These are phyloP conservation scores for Peronosclerospora sorghi DNA, from an alignment of 352 stramenopile genomes.

Conservation along the genomic window DNA sequence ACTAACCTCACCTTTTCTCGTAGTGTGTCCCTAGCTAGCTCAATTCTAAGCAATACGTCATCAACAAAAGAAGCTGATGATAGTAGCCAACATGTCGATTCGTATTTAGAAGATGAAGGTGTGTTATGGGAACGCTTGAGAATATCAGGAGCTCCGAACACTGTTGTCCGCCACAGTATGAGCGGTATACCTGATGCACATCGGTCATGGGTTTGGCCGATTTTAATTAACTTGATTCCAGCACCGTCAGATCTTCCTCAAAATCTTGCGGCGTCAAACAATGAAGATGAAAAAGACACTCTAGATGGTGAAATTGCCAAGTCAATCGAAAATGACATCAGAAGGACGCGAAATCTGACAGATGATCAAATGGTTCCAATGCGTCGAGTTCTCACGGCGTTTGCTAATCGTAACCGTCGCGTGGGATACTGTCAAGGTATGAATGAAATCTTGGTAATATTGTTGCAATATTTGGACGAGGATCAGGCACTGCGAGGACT, in stretches of 20 bases:
- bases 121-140: slow-evolving; percentile 35
- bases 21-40: slow-evolving; percentile 46
- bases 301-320: slow-evolving; percentile 62
- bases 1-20: slow-evolving; percentile 27
- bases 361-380: slow-evolving; percentile 45
- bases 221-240: slow-evolving; percentile 42
- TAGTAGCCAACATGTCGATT: slow-evolving; percentile 13
- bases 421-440: slow-evolving; percentile 82
- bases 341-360: slow-evolving; percentile 46
- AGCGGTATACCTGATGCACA: slow-evolving; percentile 52
- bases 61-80: slow-evolving; percentile 24
- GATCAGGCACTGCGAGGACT: slow-evolving; percentile 45
- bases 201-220: slow-evolving; percentile 58
- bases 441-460: slow-evolving; percentile 71
- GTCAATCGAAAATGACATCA: slow-evolving; percentile 77
- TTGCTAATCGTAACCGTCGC: slow-evolving; percentile 60
- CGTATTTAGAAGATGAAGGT: slow-evolving; percentile 19
- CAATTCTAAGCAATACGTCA: slow-evolving; percentile 34
- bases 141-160: slow-evolving; percentile 14
- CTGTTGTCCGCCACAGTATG: slow-evolving; percentile 35
- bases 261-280: slow-evolving; percentile 14
- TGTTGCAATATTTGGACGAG: slow-evolving; percentile 64
- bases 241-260: slow-evolving; percentile 25
- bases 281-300: slow-evolving; percentile 30
- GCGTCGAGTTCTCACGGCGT: slow-evolving; percentile 56